These are phyloP conservation scores for Anthracocystis walkeri DNA, from an alignment of 1,284 basidiomycete species.

Conservation along the genomic window DNA sequence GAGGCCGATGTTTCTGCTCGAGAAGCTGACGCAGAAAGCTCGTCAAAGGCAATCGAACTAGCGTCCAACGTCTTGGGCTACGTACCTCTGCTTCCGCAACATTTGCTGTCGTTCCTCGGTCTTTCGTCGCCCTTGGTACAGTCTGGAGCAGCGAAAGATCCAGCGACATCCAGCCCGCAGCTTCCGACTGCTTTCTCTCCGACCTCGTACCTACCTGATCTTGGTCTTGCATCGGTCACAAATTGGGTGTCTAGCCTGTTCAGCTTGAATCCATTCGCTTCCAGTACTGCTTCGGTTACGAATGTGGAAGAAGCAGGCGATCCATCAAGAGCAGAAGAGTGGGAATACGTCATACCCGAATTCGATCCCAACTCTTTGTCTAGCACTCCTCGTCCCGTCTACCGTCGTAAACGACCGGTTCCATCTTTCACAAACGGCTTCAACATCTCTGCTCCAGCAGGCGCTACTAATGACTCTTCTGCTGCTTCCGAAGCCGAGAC, in stretches of 20 bases:
- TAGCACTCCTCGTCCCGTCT: conserved; percentile 52
- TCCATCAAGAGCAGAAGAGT: conserved; percentile 42
- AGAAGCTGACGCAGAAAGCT: not conserved
- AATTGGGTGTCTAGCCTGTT: conserved; percentile 32
- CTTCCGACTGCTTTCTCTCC: not conserved
- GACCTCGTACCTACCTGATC: conserved; percentile 16
- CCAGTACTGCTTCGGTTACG: not conserved
- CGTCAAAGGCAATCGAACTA: not conserved
- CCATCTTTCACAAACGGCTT: conserved; percentile 47
- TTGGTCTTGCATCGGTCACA: conserved; percentile 13
- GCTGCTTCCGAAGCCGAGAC: not conserved
- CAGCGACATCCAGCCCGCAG: not conserved
- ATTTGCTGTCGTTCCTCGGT: conserved; percentile 49
- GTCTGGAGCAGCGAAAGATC: not conserved
- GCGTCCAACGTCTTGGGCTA: conserved; percentile 21
- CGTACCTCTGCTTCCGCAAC: conserved; percentile 53
- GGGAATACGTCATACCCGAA: conserved; percentile 56
- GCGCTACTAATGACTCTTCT: not conserved
- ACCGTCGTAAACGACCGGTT: conserved; percentile 47
- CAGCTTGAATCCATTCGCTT: conserved; percentile 9
- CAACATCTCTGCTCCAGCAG: conserved; percentile 15
- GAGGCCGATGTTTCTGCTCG: not conserved
- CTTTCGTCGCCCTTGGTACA: not conserved
- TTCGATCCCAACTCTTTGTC: conserved; percentile 47
- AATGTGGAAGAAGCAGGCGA: not conserved